Conservation (phyloP, 148 eudicot species). For the Polygonum aviculare region DNA sequence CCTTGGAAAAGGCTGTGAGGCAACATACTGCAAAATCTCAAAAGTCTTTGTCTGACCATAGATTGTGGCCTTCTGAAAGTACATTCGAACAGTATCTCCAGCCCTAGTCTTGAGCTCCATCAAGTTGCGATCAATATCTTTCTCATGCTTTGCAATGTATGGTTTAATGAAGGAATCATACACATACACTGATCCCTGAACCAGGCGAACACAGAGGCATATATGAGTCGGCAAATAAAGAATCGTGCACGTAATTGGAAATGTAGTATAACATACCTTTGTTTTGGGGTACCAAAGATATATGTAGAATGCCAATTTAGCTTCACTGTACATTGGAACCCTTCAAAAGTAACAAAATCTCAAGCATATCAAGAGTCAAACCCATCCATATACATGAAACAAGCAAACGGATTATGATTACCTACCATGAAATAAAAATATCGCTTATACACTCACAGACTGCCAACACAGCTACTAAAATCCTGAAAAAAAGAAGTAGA, state of each 20-base stretch:
- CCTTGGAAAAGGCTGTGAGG: slow-evolving; percentile 30
- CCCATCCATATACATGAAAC: not conserved
- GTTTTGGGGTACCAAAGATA: slow-evolving; percentile 89
- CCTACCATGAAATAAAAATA: slow-evolving; percentile 80
- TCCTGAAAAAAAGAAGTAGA: slow-evolving; percentile 43
- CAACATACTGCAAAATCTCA: slow-evolving; percentile 82
- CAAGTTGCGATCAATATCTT: slow-evolving; percentile 85
- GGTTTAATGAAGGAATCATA: slow-evolving; percentile 86
- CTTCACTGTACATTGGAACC: slow-evolving; percentile 98
- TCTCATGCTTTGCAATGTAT: slow-evolving; percentile 67
- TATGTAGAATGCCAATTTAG: slow-evolving; percentile 79
- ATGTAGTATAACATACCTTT: slow-evolving; percentile 31
- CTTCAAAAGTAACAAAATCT: slow-evolving; percentile 27
- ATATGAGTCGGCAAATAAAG: not conserved
- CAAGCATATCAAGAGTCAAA: not conserved
- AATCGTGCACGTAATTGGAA: not conserved
- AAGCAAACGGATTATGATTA: not conserved
- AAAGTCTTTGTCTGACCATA: slow-evolving; percentile 69
- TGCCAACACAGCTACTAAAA: slow-evolving; percentile 69
- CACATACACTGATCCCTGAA: slow-evolving; percentile 80
- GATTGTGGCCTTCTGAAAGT: slow-evolving; percentile 63
- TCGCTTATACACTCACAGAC: slow-evolving; percentile 77
- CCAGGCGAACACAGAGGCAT: not conserved
- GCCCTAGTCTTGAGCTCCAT: slow-evolving; percentile 80
- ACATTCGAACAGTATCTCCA: slow-evolving; percentile 58